Base-by-base conservation (phyloP, 805 yeast genomes). In the Saccharomycopsis sp. region DNA sequence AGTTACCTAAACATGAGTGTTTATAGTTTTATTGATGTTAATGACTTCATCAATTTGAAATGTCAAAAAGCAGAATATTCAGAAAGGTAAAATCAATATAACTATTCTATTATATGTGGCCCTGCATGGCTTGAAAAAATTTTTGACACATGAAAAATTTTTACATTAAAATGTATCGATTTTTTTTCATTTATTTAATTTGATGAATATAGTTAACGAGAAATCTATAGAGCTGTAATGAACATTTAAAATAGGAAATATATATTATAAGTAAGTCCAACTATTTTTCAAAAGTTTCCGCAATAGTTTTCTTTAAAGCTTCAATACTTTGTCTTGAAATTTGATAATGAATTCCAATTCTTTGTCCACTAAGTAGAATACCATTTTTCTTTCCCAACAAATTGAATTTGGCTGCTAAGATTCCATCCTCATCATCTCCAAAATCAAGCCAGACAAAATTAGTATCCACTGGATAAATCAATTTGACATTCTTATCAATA, bases 271-370 rank as follows among this genome's bases (percentile, higher is more conserved):
- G 18, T 12, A n/a, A n/a, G n/a, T n/a, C n/a, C n/a, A n/a, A 18
- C 31, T 3, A 18, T 12, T 28, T 37, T 9, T n/a, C 27, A 15
- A 12, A 39, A 12, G 80, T 66, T 54, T 79, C 86, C 27, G 63
- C 52, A 15, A 82, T 59, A 2, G 79, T 79, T 34, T 55, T 53
- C 52, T 79, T 79, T 36, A 81, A 64, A 36, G 62, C 64, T 39
- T 73, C 80, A 36, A 79, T 58, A 21, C 80, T 67, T 34, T 68
- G 73, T 21, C 63, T 62, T 18, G 74, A 59, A 42, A 67, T 70
- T 59, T 79, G 87, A 58, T 74, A 76, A 51, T 85, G 95, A 67
- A 87, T 79, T 1, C 94, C 85, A 34, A 88, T 60, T 54, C 96
- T 72, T 5, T 12, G 10, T 39, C 76, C 77, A 71, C 70, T 69